Evolutionary conservation across 75 land plant genomes (phyloP).

Genomic region (Selaginella tamariscina): DNA sequence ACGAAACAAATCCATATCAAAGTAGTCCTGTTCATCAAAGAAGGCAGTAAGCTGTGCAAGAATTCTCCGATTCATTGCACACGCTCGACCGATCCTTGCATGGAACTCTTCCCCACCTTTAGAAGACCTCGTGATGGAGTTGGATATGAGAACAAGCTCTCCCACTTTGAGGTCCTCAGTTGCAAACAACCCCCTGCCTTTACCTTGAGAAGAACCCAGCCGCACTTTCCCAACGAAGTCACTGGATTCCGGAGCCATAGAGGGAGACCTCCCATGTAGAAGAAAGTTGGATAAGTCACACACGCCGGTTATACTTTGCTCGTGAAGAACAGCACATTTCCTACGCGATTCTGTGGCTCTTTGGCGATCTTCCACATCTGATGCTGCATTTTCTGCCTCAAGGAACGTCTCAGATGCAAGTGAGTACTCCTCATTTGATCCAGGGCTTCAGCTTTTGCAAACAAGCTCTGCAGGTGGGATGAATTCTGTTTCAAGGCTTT

Average conservation of each 20-base stretch:
- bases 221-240: not conserved
- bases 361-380: not conserved
- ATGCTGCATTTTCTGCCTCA: not conserved
- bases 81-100: constrained; percentile 1
- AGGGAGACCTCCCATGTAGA: not conserved
- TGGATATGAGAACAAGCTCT: constrained; percentile 1
- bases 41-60: constrained; percentile 8
- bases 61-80: not conserved
- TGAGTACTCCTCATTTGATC: not conserved
- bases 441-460: not conserved
- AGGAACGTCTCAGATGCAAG: not conserved
- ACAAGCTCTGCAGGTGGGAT: not conserved
- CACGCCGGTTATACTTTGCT: constrained; percentile 3
- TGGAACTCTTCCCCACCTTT: not conserved
- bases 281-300: not conserved
- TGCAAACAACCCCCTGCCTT: constrained; percentile 11
- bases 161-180: constrained; percentile 6
- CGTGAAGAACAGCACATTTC: not conserved
- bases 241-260: not conserved
- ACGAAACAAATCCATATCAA: constrained; percentile 12
- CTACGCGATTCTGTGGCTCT: not conserved
- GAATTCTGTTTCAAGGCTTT: not conserved
- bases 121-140: not conserved
- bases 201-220: not conserved
- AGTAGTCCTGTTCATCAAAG: not conserved